Base-by-base conservation (phyloP, 78 protist species). In the Polysphondylium violaceum region DNA sequence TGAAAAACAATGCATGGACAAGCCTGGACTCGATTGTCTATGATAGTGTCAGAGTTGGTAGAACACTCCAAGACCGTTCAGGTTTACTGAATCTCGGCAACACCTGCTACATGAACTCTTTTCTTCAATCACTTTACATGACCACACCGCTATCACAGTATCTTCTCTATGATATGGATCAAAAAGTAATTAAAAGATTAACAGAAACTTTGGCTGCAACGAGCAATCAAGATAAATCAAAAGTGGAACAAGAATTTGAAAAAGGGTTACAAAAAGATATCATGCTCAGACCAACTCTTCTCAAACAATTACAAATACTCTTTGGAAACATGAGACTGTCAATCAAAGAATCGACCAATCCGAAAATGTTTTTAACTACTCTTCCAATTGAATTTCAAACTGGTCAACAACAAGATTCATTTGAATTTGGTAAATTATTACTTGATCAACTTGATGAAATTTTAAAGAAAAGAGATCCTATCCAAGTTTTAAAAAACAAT, bases 41-140 rank as follows among this genome's bases (percentile, higher is more conserved):
- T 47, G 87, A 76, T n/a, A 76, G 63, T 38, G 27, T 33, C 19
- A 47, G 29, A 36, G 14, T 76, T 9, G 51, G 51, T 47, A 21
- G 87, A 31, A 29, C 25, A 3, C 47, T 76, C n/a, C 29, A 35
- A 4, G 79, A 71, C 41, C 71, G 86, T 23, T 6, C 68, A 21
- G 92, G 92, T 40, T 40, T 86, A n/a, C 2, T 40, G 19, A 86
- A 86, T 71, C 92, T 86, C 64, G 92, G 92, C 14, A 86, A 86
- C 35, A 86, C 92, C 29, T 86, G 92, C 25, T 86, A 64, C 38
- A 86, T 86, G 92, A 86, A 86, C 11, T 86, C 92, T 11, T 74
- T 74, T 23, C 3, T 86, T 36, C 92, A 86, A 86, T 51, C 87
- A 16, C 38, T 76, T 0, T 76, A 76, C n/a, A 76, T 76, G 87